Conservation (phyloP, 805 yeast genomes). For the Candida adriatica region DNA sequence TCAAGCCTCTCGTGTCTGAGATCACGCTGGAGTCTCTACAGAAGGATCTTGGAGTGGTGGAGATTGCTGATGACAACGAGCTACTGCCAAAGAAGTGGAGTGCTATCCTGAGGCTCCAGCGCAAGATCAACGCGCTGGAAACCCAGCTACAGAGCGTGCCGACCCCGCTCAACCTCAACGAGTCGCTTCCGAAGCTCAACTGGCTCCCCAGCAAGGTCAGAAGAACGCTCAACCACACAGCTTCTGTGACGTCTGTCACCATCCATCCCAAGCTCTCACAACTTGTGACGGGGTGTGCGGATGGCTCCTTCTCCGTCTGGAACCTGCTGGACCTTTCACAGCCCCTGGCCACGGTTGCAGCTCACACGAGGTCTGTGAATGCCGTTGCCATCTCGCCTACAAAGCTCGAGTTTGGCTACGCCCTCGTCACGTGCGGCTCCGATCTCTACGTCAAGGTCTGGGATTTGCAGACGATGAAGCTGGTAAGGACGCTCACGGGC, state of each 20-base stretch:
- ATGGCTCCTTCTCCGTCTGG: conserved; percentile 73
- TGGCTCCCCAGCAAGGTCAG: conserved; percentile 23
- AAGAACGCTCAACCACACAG: conserved; percentile 26
- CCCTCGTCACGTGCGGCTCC: conserved; percentile 42
- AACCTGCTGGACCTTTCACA: conserved; percentile 50
- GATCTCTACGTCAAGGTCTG: conserved; percentile 61
- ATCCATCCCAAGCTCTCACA: conserved; percentile 73
- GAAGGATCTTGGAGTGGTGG: conserved; percentile 16
- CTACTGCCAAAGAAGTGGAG: conserved; percentile 79
- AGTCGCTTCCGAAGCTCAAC: conserved; percentile 13
- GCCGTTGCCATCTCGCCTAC: conserved; percentile 49
- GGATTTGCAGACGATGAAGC: conserved; percentile 49
- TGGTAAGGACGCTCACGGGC: conserved; percentile 62
- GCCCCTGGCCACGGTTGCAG: conserved; percentile 58
- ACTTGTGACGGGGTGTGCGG: conserved; percentile 53
- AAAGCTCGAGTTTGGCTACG: conserved; percentile 21
- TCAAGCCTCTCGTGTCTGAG: conserved; percentile 26
- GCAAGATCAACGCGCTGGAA: conserved; percentile 65
- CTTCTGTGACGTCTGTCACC: conserved; percentile 53
- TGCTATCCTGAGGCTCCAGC: conserved; percentile 74
- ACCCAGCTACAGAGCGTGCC: conserved; percentile 37
- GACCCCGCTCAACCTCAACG: neutral
- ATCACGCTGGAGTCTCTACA: conserved; percentile 14
- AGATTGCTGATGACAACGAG: conserved; percentile 21
- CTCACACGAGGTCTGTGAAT: conserved; percentile 70